Evolutionary conservation across 768 basidiomycete genomes (phyloP), one percentile per base, ranked within the genome.

Genomic region (Leucosporidium creatinivorum): DNA sequence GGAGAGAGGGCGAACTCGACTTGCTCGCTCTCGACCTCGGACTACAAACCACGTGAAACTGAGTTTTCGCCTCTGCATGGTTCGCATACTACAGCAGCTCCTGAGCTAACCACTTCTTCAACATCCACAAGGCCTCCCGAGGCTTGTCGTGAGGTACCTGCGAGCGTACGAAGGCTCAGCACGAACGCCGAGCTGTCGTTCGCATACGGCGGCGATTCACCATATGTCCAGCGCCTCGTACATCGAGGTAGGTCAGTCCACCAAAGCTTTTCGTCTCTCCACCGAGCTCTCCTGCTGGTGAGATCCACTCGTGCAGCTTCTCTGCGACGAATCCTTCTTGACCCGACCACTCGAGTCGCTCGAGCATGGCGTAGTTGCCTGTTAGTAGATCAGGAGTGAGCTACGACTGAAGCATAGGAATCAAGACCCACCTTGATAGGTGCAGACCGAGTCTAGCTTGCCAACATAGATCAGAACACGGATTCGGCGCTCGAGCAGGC

Each of bases 391-490:
- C 2, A 15, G 4, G 6, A 21, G 21, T 44, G 10, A 44, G 39
- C 39, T 2, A 10, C 3, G 8, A 3, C 15, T 44, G 8, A 12
- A 15, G 39, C 8, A 12, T 9, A 44, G 39, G 15, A 12, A 13
- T 15, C 13, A 44, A 44, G 39, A 44, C 39, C 13, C 6, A 44
- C 39, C 39, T 58, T 33, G 17, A 15, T 44, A 44, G 15, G 39
- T 44, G 15, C 39, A 44, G 39, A 44, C 15, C 39, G 39, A 44
- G 13, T 44, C 39, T 44, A 44, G 39, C 39, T 77, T 77, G 33
- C 81, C 93, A 66, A 93, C 91, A 75, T 97, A 98, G 56, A 97
- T 85, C 44, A 98, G 79, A 49, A 99, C 79, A 62, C 89, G 81
- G 48, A 99, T 81, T 10, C 91, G 93, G 50, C 86, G 84, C 60